phyloP scores from a whole-genome alignment of 2,329 filamentous ascomycete species.

The Dryadomyces sulphureus region DNA sequence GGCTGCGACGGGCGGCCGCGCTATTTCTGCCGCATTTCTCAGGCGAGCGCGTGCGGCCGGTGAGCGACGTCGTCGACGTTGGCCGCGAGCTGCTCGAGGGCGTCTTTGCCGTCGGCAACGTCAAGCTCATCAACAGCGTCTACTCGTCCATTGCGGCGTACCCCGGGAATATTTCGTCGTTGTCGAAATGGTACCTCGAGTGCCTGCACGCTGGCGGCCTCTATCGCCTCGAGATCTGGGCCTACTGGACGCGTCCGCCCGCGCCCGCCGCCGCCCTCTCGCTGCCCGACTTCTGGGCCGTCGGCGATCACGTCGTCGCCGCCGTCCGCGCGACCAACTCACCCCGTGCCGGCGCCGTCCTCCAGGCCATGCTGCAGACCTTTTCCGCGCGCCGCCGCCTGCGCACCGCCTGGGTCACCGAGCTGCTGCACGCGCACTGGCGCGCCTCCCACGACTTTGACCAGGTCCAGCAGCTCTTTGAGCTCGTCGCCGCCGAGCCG shows the following conservation, averaged over 20 bases:
- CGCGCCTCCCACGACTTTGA: slow-evolving; percentile 14
- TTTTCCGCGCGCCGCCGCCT: slow-evolving; percentile 14
- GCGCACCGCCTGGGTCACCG: slow-evolving; percentile 21
- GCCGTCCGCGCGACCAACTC: slow-evolving; percentile 18
- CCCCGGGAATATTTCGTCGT: slow-evolving; percentile 11
- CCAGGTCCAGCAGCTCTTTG: slow-evolving; percentile 15
- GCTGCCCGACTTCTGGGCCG: slow-evolving; percentile 11
- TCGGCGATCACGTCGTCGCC: slow-evolving; percentile 18
- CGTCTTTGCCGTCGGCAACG: slow-evolving; percentile 13
- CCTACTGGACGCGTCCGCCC: slow-evolving; percentile 19
- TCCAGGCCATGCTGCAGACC: slow-evolving; percentile 17
- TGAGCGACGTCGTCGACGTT: slow-evolving; percentile 7
- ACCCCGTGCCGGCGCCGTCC: slow-evolving; percentile 14
- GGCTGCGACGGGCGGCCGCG: slow-evolving; percentile 1
- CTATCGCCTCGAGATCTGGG: slow-evolving; percentile 17
- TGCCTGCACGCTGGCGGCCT: slow-evolving; percentile 14
- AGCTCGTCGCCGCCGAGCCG: background rate
- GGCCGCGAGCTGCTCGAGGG: slow-evolving; percentile 17
- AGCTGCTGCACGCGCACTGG: slow-evolving; percentile 23
- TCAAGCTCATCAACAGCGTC: slow-evolving; percentile 13
- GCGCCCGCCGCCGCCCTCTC: slow-evolving; percentile 6
- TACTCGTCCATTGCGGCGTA: slow-evolving; percentile 19
- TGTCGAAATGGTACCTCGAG: slow-evolving; percentile 18
- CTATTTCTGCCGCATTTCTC: slow-evolving; percentile 6
- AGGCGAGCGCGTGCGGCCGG: background rate